phyloP scores from a whole-genome alignment of 352 stramenopile genomes.

The Saprolegnia parasitica region DNA sequence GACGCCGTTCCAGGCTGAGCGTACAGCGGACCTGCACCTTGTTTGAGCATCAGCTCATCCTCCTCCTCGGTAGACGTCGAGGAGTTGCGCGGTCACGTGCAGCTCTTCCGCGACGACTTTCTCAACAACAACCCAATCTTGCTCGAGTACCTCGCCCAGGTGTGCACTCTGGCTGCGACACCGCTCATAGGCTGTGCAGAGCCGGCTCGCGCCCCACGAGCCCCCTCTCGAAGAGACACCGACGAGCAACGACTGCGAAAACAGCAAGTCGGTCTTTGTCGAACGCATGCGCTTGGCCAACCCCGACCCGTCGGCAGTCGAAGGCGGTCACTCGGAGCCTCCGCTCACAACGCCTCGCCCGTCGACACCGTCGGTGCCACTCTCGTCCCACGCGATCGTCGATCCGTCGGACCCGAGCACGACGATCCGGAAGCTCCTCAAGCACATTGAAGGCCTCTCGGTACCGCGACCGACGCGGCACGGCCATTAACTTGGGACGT shows the following conservation, averaged over 20 bases:
- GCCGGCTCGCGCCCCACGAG: slow-evolving; percentile 22
- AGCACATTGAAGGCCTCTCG: slow-evolving; percentile 77
- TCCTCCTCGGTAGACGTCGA: not conserved
- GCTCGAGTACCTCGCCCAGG: slow-evolving; percentile 68
- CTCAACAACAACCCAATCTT: slow-evolving; percentile 80
- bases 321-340: not conserved
- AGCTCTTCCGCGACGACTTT: slow-evolving; percentile 79
- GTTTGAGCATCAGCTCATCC: not conserved
- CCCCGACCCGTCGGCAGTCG: slow-evolving; percentile 10
- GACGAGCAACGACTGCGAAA: not conserved
- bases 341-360: not conserved
- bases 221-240: not conserved
- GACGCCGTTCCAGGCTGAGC: not conserved
- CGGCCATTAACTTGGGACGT: too few relatives aligned
- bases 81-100: slow-evolving; percentile 50
- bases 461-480: slow-evolving; percentile 30
- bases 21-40: not conserved
- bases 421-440: slow-evolving; percentile 76
- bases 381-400: slow-evolving; percentile 53
- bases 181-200: slow-evolving; percentile 28
- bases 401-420: slow-evolving; percentile 77
- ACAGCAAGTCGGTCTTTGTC: slow-evolving; percentile 26
- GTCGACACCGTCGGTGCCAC: slow-evolving; percentile 22
- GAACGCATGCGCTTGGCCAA: slow-evolving; percentile 30
- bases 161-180: slow-evolving; percentile 26